phyloP scores from a whole-genome alignment of 176 grass and related monocot species.

The Dactylis glomerata region DNA sequence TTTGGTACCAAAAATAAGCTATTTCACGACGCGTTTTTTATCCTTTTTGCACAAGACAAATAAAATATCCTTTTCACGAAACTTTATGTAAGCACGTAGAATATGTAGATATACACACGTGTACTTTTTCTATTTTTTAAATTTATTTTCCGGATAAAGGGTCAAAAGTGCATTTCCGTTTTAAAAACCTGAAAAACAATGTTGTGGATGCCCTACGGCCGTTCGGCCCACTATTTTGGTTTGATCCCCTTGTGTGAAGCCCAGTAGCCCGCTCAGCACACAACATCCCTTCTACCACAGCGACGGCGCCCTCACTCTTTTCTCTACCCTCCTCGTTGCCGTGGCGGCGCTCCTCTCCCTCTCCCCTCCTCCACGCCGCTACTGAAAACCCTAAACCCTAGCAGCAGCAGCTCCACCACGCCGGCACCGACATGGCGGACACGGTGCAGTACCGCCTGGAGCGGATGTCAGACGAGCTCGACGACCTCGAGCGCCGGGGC shows the following conservation, averaged over 20 bases:
- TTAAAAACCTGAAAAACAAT: too few species aligned
- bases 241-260: neutral
- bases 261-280: neutral
- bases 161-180: too few species aligned
- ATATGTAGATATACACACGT: too few species aligned
- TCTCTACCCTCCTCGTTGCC: neutral
- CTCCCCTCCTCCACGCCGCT: neutral
- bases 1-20: too few species aligned
- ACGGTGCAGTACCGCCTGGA: conserved; percentile 80
- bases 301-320: neutral
- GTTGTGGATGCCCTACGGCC: too few species aligned
- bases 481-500: conserved; percentile 73
- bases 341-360: neutral
- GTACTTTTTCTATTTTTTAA: too few species aligned
- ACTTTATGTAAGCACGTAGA: too few species aligned
- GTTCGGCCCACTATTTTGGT: too few species aligned
- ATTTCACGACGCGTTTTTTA: too few species aligned
- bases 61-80: too few species aligned
- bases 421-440: conserved; percentile 57
- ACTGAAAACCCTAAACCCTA: conserved; percentile 19
- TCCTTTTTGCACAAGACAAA: too few species aligned
- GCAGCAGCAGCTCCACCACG: neutral
- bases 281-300: neutral
- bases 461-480: conserved; percentile 82
- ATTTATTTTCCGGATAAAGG: too few species aligned